Base-by-base conservation (phyloP, 75 land plant species). In the Pinus taeda region DNA sequence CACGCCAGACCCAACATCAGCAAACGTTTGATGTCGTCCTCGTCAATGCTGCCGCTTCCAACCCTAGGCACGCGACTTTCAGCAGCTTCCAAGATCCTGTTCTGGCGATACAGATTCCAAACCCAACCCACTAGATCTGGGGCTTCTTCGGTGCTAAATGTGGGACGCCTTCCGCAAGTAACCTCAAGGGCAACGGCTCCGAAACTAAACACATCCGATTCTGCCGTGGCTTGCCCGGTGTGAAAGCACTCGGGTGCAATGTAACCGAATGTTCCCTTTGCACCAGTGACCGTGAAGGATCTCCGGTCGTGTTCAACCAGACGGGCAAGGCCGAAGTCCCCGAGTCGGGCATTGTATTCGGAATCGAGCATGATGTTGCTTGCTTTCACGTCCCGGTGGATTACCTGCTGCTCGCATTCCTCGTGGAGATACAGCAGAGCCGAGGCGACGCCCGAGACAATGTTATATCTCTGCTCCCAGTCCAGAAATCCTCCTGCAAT, bases 51-150 rank as follows among this genome's bases (percentile, higher is more conserved):
- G 29, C 69, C 81, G 49, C 49, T 45, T 0, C n/a, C 42, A 14
- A 90, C 57, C 78, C 78, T 81, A 29, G 26, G 24, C 49, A 45
- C 9, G 49, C 7, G 8, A 45, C 49, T 45, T 59, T 92, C 95
- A 11, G 80, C 87, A 2, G 87, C 93, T 18, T 78, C 82, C 57
- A 65, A 2, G 11, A 93, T 21, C 55, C 24, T 76, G 15, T 82
- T 82, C 4, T 33, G 33, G 15, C 55, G 71, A 21, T 80, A 79
- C 33, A 80, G 21, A 12, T 80, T 75, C 86, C 94, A 82, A 72
- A 88, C 90, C 88, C 88, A 81, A 57, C 92, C 94, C 7, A 93
- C 80, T 79, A 91, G 60, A 64, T 87, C 78, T 13, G 61, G 15
- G 13, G 90, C 81, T 3, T 33, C 92, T 37, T 81, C 84, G 12